A percentile compares a stretch with the other conserved stretches of the same genome.
Evolutionary conservation across 2,329 filamentous ascomycete species (phyloP).

Genomic region (Cadophora gregata): DNA sequence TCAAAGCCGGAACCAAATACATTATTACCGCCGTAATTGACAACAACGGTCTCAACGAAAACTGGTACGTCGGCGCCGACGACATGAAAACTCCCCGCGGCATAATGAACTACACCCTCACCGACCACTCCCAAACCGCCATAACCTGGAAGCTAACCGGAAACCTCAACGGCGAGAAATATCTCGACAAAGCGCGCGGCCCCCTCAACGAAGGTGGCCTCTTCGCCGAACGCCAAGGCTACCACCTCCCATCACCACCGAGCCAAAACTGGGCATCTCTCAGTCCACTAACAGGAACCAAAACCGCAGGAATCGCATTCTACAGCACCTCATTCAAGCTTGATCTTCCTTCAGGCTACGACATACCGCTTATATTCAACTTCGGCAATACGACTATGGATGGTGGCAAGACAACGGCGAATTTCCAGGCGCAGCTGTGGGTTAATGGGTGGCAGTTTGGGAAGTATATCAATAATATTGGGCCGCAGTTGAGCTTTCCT

Average conservation of each 20-base stretch:
- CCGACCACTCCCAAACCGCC: constrained; percentile 51
- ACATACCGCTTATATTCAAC: constrained; percentile 63
- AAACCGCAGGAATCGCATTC: constrained; percentile 58
- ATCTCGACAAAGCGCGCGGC: constrained; percentile 61
- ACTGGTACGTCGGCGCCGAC: constrained; percentile 63
- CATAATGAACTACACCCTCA: constrained; percentile 63
- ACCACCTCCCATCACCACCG: constrained; percentile 60
- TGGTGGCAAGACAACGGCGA: constrained; percentile 45
- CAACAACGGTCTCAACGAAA: constrained; percentile 72
- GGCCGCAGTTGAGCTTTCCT: constrained; percentile 70
- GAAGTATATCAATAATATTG: constrained; percentile 67
- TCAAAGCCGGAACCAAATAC: constrained; percentile 53
- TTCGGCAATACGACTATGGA: constrained; percentile 29
- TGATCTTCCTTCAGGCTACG: constrained; percentile 58
- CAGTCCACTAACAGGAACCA: constrained; percentile 49
- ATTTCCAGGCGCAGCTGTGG: constrained; percentile 67
- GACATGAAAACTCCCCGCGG: constrained; percentile 66
- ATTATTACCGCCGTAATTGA: constrained; percentile 73
- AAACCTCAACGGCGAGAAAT: constrained; percentile 68
- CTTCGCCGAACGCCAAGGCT: constrained; percentile 66
- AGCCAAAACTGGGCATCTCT: constrained; percentile 50
- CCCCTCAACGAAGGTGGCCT: constrained; percentile 70
- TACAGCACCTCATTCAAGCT: constrained; percentile 61
- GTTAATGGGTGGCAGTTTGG: constrained; percentile 78
- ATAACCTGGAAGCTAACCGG: constrained; percentile 69